Conservation (phyloP, 768 basidiomycete genomes). For the Inosperma sp. region DNA sequence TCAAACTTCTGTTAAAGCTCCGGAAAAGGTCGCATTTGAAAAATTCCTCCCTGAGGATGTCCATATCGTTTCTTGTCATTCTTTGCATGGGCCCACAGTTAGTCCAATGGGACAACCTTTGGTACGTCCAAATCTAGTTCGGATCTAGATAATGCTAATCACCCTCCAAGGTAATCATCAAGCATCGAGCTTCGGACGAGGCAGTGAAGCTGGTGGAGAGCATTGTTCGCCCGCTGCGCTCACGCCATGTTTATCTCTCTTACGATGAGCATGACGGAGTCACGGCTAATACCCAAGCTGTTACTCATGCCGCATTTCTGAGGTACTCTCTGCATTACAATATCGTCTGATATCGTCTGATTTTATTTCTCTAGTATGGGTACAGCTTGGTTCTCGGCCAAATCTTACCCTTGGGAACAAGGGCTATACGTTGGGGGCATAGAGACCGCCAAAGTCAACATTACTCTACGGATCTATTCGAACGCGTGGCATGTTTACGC, state of each 20-base stretch:
- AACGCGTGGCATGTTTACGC: constrained; percentile 99
- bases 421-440: constrained; percentile 95
- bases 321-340: constrained; percentile 54
- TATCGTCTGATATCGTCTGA: not conserved
- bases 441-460: constrained; percentile 97
- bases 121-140: constrained; percentile 39
- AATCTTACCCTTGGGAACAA: constrained; percentile 91
- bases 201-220: constrained; percentile 74
- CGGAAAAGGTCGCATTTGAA: constrained; percentile 88
- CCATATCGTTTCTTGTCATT: constrained; percentile 89
- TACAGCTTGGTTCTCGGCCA: constrained; percentile 81
- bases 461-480: constrained; percentile 91
- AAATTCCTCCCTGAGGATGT: constrained; percentile 80
- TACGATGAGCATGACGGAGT: constrained; percentile 96
- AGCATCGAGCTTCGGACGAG: constrained; percentile 74
- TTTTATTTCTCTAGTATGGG: constrained; percentile 70
- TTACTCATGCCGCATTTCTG: constrained; percentile 95
- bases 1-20: constrained; percentile 96
- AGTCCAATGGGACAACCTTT: constrained; percentile 86
- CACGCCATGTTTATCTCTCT: constrained; percentile 86
- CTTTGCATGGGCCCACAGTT: constrained; percentile 89
- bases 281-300: constrained; percentile 97
- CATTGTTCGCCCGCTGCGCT: constrained; percentile 73
- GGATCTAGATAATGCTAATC: not conserved
- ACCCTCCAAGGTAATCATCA: constrained; percentile 70